Evolutionary conservation across 495 filamentous ascomycete species (phyloP), one percentile per base, ranked within the genome.

Genomic region (Aspergillus indologenus): DNA sequence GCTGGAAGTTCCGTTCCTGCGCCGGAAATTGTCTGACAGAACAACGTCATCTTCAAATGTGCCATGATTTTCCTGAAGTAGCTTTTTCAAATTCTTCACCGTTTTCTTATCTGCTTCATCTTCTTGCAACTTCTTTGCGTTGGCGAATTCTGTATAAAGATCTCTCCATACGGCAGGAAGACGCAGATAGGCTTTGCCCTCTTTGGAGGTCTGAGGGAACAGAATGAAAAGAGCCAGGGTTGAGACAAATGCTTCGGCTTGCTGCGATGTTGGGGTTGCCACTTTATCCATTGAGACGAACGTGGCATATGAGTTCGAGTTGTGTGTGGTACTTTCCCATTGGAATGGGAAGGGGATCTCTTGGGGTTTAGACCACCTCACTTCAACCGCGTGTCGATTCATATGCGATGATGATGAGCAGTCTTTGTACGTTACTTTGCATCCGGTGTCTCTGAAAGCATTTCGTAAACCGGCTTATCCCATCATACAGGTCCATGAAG

Each of bases 221-320:
- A 98, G 72, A 21, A 89, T 77, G 68, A 94, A 95, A 15, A 98
- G 73, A 18, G 86, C 91, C 21, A 85, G 78, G 1, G 92, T 96
- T 5, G 90, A 90, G 45, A 96, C 83, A 63, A 86, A 97, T 9
- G 84, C 84, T 69, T 97, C 92, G 9, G 93, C 92, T 68, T 98
- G 94, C 60, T 85, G 84, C 1, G 78, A 47, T 46, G 88, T 88
- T 0, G 90, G 86, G 11, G 91, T 88, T n/a, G 90, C 85, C 44
- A 95, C 69, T 0, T 81, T 75, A 14, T 75, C 78, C 91, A 96
- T 96, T 40, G 86, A 87, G 55, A 91, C 82, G 53, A 72, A 78
- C 3, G 77, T 74, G 20, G 72, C 74, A 48, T 78, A 74, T 5
- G 73, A 59, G 48, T 72, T 77, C n/a, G 71, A 75, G 44, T 76